A percentile compares a stretch with the other conserved stretches of the same genome.
phyloP scores from a whole-genome alignment of 169 alveolate species.

The Perkinsus chesapeaki region DNA sequence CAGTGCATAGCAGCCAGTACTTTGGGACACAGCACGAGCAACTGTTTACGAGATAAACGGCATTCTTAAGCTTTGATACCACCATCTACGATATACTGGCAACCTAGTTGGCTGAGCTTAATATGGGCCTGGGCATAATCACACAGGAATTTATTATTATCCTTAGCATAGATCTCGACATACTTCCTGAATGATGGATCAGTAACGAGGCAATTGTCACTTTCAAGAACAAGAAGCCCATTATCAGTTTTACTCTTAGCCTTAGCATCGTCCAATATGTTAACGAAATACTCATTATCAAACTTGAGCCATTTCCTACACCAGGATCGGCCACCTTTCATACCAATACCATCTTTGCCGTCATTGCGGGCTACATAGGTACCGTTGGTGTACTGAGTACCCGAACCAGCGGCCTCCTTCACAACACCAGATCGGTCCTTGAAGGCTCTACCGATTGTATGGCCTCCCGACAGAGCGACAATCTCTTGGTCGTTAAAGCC shows the following conservation, averaged over 20 bases:
- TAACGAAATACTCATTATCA: conserved; percentile 49
- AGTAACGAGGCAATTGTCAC: conserved; percentile 21
- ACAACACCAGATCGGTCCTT: conserved; percentile 33
- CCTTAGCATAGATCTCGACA: conserved; percentile 46
- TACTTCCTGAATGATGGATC: conserved; percentile 40
- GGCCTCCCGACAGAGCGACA: conserved; percentile 59
- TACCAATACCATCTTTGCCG: not conserved
- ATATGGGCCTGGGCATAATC: conserved; percentile 53
- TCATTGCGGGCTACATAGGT: not conserved
- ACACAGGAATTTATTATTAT: conserved; percentile 45
- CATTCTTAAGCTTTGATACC: not conserved
- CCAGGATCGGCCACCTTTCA: not conserved
- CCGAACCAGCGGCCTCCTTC: conserved; percentile 41
- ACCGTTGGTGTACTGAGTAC: conserved; percentile 27
- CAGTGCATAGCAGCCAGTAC: no score
- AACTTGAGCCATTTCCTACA: conserved; percentile 13
- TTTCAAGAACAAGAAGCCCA: conserved; percentile 32
- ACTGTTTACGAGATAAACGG: no score
- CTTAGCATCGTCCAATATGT: conserved; percentile 28
- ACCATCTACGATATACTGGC: conserved; percentile 14
- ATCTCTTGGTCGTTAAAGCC: conserved; percentile 51
- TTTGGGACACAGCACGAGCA: no score
- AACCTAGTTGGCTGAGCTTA: conserved; percentile 55
- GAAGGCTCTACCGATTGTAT: conserved; percentile 50
- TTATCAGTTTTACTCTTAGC: conserved; percentile 24